Conservation (phyloP, 140 eudicot species). For the Oenanthe javanica region DNA sequence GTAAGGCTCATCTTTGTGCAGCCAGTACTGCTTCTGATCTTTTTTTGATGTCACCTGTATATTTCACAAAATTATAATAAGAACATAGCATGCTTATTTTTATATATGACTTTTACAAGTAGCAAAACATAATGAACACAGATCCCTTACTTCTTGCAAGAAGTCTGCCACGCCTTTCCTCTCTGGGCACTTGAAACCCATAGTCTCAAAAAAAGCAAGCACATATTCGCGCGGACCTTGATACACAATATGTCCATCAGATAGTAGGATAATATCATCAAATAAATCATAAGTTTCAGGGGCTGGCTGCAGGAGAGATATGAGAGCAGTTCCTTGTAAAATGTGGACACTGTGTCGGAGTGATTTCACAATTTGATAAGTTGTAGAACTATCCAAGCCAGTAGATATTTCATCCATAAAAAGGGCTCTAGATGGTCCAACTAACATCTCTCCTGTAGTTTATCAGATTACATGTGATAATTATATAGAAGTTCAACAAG, state of each 20-base stretch:
- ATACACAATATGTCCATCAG: conserved; percentile 69
- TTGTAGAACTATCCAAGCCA: conserved; percentile 87
- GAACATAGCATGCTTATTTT: background rate
- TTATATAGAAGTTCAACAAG: background rate
- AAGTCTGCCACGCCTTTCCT: conserved; percentile 84
- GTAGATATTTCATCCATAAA: conserved; percentile 95
- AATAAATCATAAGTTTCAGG: conserved; percentile 78
- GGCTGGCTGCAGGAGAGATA: conserved; percentile 85
- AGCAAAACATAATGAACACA: background rate
- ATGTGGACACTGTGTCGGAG: conserved; percentile 56
- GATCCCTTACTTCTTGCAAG: conserved; percentile 72
- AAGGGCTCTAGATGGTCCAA: conserved; percentile 69
- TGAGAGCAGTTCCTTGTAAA: conserved; percentile 59
- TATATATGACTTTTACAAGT: background rate
- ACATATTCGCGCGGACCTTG: conserved; percentile 79
- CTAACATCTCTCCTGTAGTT: conserved; percentile 64
- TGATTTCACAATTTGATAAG: conserved; percentile 63
- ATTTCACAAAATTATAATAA: background rate
- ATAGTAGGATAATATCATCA: conserved; percentile 69
- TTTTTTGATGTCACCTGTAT: conserved; percentile 82
- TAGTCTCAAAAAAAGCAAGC: conserved; percentile 64
- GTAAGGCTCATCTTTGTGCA: conserved; percentile 44
- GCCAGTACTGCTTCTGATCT: conserved; percentile 76
- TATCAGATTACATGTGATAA: background rate
- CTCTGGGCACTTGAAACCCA: conserved; percentile 80